Evolutionary conservation across 805 yeast species (phyloP), one percentile per base, ranked within the genome.

Genomic region (Schwanniomyces pseudopolymorphus): DNA sequence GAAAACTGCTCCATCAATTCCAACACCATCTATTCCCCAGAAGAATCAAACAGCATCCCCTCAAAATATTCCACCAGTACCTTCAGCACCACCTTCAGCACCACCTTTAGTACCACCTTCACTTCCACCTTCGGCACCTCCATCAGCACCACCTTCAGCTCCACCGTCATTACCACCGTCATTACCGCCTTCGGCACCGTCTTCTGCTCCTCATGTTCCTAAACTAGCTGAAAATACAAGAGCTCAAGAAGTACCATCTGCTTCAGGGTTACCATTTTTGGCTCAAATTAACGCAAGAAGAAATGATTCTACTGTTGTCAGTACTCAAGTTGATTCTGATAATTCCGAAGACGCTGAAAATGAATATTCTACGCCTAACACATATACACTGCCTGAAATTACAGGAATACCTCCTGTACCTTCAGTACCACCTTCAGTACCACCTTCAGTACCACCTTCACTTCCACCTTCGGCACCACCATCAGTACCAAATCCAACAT

Each of bases 271-370:
- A 14, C 86, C 87, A 5, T 81, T 82, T 54, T 67, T 81, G 39
- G 81, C 81, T 1, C 79, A 81, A 46, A 81, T 82, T 40, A 79
- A 80, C 50, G 72, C 76, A 33, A 79, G 76, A 58, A 69, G 86
- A 59, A 72, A 76, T 51, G 81, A 81, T 22, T 49, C 73, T 1
- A 58, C 67, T 56, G 83, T 78, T 10, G 68, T 81, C 11, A 80
- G 73, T 43, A 6, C 53, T 63, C 19, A 60, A 62, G 19, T 20
- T 24, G 19, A 11, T 20, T 33, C 37, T 16, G 13, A 16, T 16
- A 13, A 33, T 33, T 19, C 37, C 6, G 37, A 33, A 3, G 22
- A 17, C 37, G 37, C n/a, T n/a, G n/a, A n/a, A n/a, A n/a, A n/a
- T n/a, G n/a, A 33, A 17, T 10, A 33, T 33, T 33, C 37, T 3